Evolutionary conservation across 2,329 filamentous ascomycete genomes (phyloP), one percentile per base, ranked within the genome.

Genomic region (Pseudohalonectria lignicola): DNA sequence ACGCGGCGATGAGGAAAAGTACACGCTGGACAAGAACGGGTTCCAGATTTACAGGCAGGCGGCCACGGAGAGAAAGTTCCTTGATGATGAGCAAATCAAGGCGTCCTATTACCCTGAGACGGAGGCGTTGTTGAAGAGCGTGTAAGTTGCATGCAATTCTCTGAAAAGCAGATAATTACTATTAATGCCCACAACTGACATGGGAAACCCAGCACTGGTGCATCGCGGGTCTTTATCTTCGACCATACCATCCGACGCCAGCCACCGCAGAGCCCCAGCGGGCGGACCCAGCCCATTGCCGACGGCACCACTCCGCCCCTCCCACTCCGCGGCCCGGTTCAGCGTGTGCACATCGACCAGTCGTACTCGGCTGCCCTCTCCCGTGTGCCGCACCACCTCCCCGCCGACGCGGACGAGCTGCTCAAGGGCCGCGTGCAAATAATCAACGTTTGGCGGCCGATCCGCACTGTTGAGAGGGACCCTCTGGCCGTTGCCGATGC

Each of bases 401-500:
- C 65, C 2, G 61, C 64, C 28, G 58, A 64, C 25, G 62, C 64
- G 0, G 55, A 60, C 1, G 51, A 55, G 40, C 62, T 72, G 3
- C 54, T 66, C 5, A 54, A 58, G 39, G 60, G 60, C 1, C 63
- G 69, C 1, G 67, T 66, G 39, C 70, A 73, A 48, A 85, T 94
- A 51, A 75, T 94, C 56, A 94, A 94, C 48, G 80, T 94, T 34
- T 94, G 87, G 87, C 71, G 83, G 0, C 78, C 79, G 13, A 60
- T 76, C 8, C 74, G 70, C 57, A 56, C 59, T 47, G 62, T 84
- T 6, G 74, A 77, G 41, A 71, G 82, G 32, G 74, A 69, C 47
- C 83, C 83, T 1, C 65, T 87, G 1, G 79, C 76, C 0, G 76
- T 86, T 25, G 74, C 82, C 1, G 79, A 81, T 35, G 79, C 77